A percentile compares a stretch with the other conserved stretches of the same genome.
Conservation (phyloP, 495 filamentous ascomycete genomes). For the Tricharina praecox region DNA sequence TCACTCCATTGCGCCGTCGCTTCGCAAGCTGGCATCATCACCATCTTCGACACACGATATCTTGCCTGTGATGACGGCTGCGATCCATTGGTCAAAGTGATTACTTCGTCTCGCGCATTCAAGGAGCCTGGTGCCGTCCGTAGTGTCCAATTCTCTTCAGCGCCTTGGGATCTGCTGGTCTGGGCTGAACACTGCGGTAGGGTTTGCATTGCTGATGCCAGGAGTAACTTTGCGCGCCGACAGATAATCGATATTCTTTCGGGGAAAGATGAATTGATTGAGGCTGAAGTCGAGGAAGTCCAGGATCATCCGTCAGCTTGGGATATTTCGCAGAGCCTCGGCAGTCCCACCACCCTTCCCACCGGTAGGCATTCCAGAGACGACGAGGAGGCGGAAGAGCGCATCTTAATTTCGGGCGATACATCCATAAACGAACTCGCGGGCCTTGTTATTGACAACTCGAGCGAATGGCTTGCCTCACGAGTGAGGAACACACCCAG, state of each 20-base stretch:
- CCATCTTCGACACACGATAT: slow-evolving; percentile 42
- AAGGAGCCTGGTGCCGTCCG: slow-evolving; percentile 60
- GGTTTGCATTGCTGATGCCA: slow-evolving; percentile 68
- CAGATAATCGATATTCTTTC: slow-evolving; percentile 38
- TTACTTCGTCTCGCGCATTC: slow-evolving; percentile 41
- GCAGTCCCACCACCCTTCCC: not conserved
- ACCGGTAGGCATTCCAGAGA: slow-evolving; percentile 16
- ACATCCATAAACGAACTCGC: not conserved
- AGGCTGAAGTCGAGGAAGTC: slow-evolving; percentile 16
- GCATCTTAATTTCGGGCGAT: not conserved
- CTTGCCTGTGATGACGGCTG: slow-evolving; percentile 32
- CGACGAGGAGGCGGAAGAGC: slow-evolving; percentile 16
- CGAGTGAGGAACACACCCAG: not conserved
- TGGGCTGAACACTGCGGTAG: slow-evolving; percentile 83
- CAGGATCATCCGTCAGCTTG: slow-evolving; percentile 1
- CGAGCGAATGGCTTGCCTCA: not conserved
- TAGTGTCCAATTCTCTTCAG: slow-evolving; percentile 78
- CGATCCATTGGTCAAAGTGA: slow-evolving; percentile 31
- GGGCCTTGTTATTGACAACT: not conserved
- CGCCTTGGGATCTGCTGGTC: slow-evolving; percentile 76
- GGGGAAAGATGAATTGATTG: slow-evolving; percentile 20
- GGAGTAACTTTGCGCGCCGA: slow-evolving; percentile 54
- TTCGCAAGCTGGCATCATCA: slow-evolving; percentile 54
- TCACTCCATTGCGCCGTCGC: slow-evolving; percentile 52
- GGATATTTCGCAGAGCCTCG: slow-evolving; percentile 3